phyloP scores from a whole-genome alignment of 2,329 filamentous ascomycete species.

The Aspergillus uvarum region DNA sequence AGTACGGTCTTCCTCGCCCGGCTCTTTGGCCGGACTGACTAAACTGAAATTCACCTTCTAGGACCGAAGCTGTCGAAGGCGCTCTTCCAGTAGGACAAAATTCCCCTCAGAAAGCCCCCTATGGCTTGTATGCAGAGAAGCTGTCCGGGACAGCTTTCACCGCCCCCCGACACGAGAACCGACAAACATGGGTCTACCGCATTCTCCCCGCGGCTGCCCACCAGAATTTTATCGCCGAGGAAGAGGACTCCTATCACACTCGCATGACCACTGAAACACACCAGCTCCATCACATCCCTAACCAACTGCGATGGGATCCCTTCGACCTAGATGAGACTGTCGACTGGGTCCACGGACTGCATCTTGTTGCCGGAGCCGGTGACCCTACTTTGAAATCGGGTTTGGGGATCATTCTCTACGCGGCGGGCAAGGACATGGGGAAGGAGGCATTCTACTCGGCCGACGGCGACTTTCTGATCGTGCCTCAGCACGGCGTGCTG shows the following conservation, averaged over 20 bases:
- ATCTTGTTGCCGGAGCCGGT: slow-evolving; percentile 74
- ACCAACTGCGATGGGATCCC: slow-evolving; percentile 77
- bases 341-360: slow-evolving; percentile 68
- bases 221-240: slow-evolving; percentile 47
- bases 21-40: neutral
- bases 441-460: slow-evolving; percentile 79
- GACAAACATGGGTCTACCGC: slow-evolving; percentile 71
- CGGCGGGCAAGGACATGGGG: slow-evolving; percentile 76
- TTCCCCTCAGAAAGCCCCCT: slow-evolving; percentile 76
- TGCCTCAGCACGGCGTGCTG: slow-evolving; percentile 70
- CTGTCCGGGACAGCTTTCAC: slow-evolving; percentile 72
- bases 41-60: slow-evolving; percentile 37
- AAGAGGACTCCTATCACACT: slow-evolving; percentile 48
- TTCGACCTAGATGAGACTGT: slow-evolving; percentile 70
- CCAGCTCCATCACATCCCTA: slow-evolving; percentile 72
- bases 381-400: slow-evolving; percentile 77
- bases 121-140: slow-evolving; percentile 80
- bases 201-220: slow-evolving; percentile 66
- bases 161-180: slow-evolving; percentile 66
- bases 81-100: slow-evolving; percentile 75
- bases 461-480: slow-evolving; percentile 75
- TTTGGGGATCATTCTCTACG: slow-evolving; percentile 77
- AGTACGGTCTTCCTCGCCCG: slow-evolving; percentile 54
- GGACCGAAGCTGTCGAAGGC: slow-evolving; percentile 72
- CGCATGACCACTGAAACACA: slow-evolving; percentile 41